Conservation (phyloP, 768 basidiomycete species). For the Hypsizygus marmoreus region DNA sequence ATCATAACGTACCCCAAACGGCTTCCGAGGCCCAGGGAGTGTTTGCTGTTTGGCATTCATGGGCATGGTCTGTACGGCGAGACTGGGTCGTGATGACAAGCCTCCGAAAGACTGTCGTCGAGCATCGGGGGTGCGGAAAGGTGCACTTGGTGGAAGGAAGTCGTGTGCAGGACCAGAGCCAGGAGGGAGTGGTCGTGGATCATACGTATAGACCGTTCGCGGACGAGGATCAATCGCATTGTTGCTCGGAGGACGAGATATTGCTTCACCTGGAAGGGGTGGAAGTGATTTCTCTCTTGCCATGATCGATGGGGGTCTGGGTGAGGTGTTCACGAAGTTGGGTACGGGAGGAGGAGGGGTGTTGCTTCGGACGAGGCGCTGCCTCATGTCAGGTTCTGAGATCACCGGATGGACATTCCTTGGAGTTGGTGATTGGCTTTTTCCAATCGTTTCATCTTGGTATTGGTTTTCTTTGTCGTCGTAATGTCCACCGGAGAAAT, state of each 20-base stretch:
- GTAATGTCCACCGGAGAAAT: conserved; percentile 39
- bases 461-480: conserved; percentile 45
- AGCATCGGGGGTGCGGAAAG: conserved; percentile 57
- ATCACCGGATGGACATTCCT: conserved; percentile 53
- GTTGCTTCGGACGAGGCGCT: conserved; percentile 35
- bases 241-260: conserved; percentile 36
- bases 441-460: conserved; percentile 35
- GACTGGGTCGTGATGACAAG: conserved; percentile 55
- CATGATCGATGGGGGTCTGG: conserved; percentile 23
- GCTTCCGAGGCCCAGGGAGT: conserved; percentile 37
- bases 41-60: conserved; percentile 28
- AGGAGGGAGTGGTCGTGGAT: conserved; percentile 52
- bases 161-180: conserved; percentile 46
- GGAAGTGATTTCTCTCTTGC: conserved; percentile 76
- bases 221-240: conserved; percentile 51
- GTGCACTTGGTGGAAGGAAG: conserved; percentile 62
- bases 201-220: conserved; percentile 65
- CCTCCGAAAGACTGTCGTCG: conserved; percentile 82
- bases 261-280: conserved; percentile 63
- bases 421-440: conserved; percentile 24
- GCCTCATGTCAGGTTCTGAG: conserved; percentile 67
- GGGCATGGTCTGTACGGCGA: conserved; percentile 54
- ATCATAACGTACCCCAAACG: conserved; percentile 52
- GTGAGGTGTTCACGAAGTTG: conserved; percentile 19
- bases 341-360: conserved; percentile 30